Percentiles rank a stretch among this genome's conserved stretches.
Evolutionary conservation across 495 filamentous ascomycete genomes (phyloP).

Genomic region (Emericellopsis terricola): DNA sequence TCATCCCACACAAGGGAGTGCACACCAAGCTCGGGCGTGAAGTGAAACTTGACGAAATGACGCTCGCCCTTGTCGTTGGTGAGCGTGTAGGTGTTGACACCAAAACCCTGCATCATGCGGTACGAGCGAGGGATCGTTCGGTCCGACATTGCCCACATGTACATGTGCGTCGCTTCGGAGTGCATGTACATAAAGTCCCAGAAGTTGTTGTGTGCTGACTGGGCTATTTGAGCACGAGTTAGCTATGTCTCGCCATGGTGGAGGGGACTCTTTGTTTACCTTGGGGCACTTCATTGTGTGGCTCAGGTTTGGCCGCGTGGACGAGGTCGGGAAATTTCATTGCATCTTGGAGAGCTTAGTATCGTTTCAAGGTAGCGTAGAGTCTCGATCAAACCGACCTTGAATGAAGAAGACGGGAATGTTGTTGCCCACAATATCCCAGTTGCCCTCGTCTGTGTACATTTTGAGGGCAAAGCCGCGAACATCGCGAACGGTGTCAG

Average conservation of each 20-base stretch:
- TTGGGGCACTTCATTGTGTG: constrained; percentile 44
- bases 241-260: too few relatives aligned
- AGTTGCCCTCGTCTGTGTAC: constrained; percentile 44
- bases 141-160: constrained; percentile 67
- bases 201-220: constrained; percentile 46
- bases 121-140: constrained; percentile 62
- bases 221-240: too few relatives aligned
- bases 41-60: constrained; percentile 72
- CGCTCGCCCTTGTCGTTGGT: constrained; percentile 53
- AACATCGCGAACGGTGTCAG: constrained; percentile 68
- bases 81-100: constrained; percentile 69
- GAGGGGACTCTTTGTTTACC: too few relatives aligned
- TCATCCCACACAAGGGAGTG: constrained; percentile 83
- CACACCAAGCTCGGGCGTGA: constrained; percentile 58
- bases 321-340: constrained; percentile 62
- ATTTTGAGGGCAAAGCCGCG: constrained; percentile 70
- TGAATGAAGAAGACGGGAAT: constrained; percentile 58
- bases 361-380: too few relatives aligned
- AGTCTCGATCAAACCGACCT: not conserved
- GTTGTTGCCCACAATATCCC: constrained; percentile 47
- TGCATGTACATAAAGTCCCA: constrained; percentile 48
- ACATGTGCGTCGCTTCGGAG: constrained; percentile 69
- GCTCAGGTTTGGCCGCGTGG: constrained; percentile 70
- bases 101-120: constrained; percentile 86
- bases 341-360: constrained; percentile 26